Base-by-base conservation (phyloP, 306 rosid species). In the Cicer chorassanicum region DNA sequence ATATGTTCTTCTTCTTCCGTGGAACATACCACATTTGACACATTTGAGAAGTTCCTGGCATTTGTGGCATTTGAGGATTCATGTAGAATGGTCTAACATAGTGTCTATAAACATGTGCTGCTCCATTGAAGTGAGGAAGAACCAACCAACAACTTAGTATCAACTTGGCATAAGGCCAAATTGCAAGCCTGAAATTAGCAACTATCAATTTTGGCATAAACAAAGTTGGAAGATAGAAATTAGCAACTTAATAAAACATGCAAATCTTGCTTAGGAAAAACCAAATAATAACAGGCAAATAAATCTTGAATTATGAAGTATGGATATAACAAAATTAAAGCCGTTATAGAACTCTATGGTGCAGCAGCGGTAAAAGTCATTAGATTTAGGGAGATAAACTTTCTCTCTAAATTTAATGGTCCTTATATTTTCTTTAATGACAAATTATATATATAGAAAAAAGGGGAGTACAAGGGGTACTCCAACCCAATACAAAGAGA, bases 11-110 rank as follows among this genome's bases (percentile, higher is more conserved):
- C 41, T 16, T 16, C 29, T 24, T 24, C 34, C 78, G 72, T 1
- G 98, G 98, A 63, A 94, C 45, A 76, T 91, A 87, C 98, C 98
- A 94, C 62, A 92, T 81, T 50, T 83, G 91, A 38, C 97, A 94
- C 62, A 92, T 81, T 50, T 83, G 91, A 24, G 83, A 62, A 51
- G 84, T 39, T 57, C 73, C 62, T 21, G 73, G 59, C 2, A 82
- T 24, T 55, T 82, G 79, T 0, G 85, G 85, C 68, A 82, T 11
- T 76, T 86, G 90, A 45, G 98, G 96, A 80, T 94, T 88, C 95
- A 83, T 86, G 59, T 94, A 94, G 79, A 87, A 86, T 9, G 97
- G 96, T 50, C 93, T 85, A 73, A 90, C 82, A 71, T 87, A 91
- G 73, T 80, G 84, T 66, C 80, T 85, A 79, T 94, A 94, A 61